Percentiles rank a stretch among this genome's conserved stretches.
Conservation (phyloP, 2,329 filamentous ascomycete species). For the Alternaria rosae region DNA sequence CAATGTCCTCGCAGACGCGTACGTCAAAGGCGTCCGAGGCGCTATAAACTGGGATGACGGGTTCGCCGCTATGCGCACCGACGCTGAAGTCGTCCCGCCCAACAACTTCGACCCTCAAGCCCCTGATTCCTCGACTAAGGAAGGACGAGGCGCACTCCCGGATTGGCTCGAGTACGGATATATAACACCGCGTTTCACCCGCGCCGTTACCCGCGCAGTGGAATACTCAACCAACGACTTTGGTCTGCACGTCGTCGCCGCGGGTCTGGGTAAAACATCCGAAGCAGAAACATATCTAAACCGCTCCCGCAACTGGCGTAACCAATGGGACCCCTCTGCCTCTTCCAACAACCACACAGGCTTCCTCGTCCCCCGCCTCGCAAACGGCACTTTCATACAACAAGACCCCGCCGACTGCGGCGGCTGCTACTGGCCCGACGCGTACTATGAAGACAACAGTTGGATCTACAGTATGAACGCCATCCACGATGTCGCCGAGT, state of each 20-base stretch:
- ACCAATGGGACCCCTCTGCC: constrained; percentile 71
- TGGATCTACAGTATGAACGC: constrained; percentile 74
- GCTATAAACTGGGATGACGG: constrained; percentile 66
- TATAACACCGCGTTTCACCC: constrained; percentile 68
- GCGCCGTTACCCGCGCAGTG: constrained; percentile 70
- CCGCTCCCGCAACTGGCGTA: constrained; percentile 73
- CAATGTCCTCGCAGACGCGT: constrained; percentile 76
- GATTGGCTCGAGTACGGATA: constrained; percentile 72
- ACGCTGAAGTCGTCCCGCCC: constrained; percentile 69
- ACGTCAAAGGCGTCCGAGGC: constrained; percentile 71
- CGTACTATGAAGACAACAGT: constrained; percentile 67
- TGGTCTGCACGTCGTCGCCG: constrained; percentile 69
- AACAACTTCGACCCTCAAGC: constrained; percentile 66
- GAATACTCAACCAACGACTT: constrained; percentile 77
- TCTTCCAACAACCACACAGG: constrained; percentile 67
- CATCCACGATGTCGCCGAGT: constrained; percentile 68
- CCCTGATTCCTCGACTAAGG: constrained; percentile 67
- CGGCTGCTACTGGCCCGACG: constrained; percentile 71
- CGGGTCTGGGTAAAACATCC: constrained; percentile 59
- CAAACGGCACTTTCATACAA: constrained; percentile 58
- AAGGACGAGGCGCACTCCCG: constrained; percentile 72
- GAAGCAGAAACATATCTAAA: constrained; percentile 67
- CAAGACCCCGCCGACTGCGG: constrained; percentile 63
- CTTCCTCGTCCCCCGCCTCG: constrained; percentile 69
- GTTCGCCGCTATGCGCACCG: constrained; percentile 66